Conservation (phyloP, 306 rosid species). For the Abrus pulchellus region DNA sequence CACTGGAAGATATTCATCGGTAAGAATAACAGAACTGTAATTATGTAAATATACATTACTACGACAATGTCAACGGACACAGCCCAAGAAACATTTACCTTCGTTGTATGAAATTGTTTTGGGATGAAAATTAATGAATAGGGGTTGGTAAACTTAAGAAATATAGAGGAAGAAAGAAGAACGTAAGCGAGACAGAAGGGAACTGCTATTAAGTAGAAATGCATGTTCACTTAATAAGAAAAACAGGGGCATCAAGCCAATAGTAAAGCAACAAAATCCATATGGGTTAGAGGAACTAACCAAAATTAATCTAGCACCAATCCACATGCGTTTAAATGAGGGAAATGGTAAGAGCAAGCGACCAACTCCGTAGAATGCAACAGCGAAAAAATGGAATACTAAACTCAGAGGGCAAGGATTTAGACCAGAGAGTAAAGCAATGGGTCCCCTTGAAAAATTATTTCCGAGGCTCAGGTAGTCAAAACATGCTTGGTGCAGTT, state of each 20-base stretch:
- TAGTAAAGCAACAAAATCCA: not conserved
- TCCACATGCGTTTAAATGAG: slow-evolving; percentile 63
- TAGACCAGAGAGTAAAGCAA: slow-evolving; percentile 69
- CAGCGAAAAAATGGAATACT: slow-evolving; percentile 76
- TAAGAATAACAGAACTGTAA: slow-evolving; percentile 9
- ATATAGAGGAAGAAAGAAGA: no score
- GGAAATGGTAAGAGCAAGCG: slow-evolving; percentile 76
- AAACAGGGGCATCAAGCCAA: no score
- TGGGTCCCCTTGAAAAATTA: slow-evolving; percentile 59
- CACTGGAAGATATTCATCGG: slow-evolving; percentile 46
- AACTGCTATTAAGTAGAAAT: no score
- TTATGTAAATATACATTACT: not conserved
- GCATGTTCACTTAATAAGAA: no score
- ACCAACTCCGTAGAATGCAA: slow-evolving; percentile 72
- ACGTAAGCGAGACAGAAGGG: no score
- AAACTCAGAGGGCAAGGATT: slow-evolving; percentile 68
- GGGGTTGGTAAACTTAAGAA: no score
- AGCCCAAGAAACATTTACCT: not conserved
- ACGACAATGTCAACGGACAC: not conserved
- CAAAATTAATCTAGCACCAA: slow-evolving; percentile 66
- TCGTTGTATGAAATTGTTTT: not conserved
- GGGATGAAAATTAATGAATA: no score
- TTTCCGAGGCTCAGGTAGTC: slow-evolving; percentile 69
- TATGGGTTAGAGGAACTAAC: slow-evolving; percentile 49
- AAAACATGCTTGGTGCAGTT: slow-evolving; percentile 68